A percentile compares a stretch with the other conserved stretches of the same genome.
Evolutionary conservation across 2,329 filamentous ascomycete species (phyloP).

Genomic region (Sphaceloma murrayae): DNA sequence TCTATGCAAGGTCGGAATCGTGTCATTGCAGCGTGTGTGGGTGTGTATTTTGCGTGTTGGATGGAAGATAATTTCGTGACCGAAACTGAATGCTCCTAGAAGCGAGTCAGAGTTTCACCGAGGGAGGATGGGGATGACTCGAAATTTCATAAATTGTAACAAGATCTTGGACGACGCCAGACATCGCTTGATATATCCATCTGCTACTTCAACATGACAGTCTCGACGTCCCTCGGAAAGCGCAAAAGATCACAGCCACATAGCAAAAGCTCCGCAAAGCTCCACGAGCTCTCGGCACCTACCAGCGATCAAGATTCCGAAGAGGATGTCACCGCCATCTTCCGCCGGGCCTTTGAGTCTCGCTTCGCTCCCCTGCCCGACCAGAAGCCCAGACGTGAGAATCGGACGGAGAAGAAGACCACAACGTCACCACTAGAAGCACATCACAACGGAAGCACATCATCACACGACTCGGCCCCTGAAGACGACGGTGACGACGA

Average conservation of each 20-base stretch:
- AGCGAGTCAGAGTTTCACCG: too few species aligned
- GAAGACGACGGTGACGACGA: conserved; percentile 21
- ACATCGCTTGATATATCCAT: too few species aligned
- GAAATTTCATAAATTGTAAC: too few species aligned
- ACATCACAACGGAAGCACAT: conserved; percentile 28
- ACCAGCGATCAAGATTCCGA: conserved; percentile 12
- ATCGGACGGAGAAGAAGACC: too few species aligned
- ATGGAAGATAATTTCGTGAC: too few species aligned
- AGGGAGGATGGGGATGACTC: too few species aligned
- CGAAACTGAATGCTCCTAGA: too few species aligned
- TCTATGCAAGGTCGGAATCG: conserved; percentile 94
- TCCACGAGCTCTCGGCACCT: not conserved
- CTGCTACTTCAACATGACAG: too few species aligned
- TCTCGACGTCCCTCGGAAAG: conserved; percentile 2
- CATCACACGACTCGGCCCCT: conserved; percentile 25
- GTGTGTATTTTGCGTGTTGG: too few species aligned
- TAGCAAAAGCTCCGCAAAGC: not conserved
- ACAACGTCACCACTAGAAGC: conserved; percentile 29
- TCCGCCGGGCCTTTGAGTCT: conserved; percentile 78
- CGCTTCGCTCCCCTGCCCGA: conserved; percentile 72
- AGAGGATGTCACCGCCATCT: conserved; percentile 60
- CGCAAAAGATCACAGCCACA: conserved; percentile 6
- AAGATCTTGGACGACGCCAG: too few species aligned
- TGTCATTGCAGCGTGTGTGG: conserved; percentile 69
- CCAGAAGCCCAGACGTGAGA: too few species aligned